Evolutionary conservation across 108 stramenopile genomes (phyloP), one percentile per base, ranked within the genome.

Genomic region (Pseudonitzschia multistriata): DNA sequence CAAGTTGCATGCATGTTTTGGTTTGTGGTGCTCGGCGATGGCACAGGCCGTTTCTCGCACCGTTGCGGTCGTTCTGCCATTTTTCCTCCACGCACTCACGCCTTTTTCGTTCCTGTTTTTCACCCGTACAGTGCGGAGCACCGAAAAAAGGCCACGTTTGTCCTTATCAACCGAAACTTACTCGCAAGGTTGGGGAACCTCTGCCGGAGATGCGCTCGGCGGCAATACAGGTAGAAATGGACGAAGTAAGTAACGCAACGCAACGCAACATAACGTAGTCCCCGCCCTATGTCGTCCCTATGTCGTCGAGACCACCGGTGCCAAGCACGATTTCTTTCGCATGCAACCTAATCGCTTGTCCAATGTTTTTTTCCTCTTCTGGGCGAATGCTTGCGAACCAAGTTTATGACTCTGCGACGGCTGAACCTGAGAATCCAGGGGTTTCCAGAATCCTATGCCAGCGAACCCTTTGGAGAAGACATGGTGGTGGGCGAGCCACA

Each of bases 141-240:
- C 95, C 95, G 28, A 96, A 96, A 63, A 93, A 93, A 64, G 95
- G 95, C 15, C 95, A 96, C 79, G 79, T 93, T 28, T 96, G 95
- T 83, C 95, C 95, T 6, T 96, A 96, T 73, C 92, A 96, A 70
- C 92, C 95, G 8, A 90, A 90, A 62, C 68, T 96, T 53, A 90
- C 90, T 49, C 79, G 90, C 31, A 79, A 81, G 55, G 77, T 91
- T n/a, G 89, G 87, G 31, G 91, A 91, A 30, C 88, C 89, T 15
- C 72, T 81, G 17, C 94, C 94, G 10, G 89, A 90, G 53, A 90
- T 87, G 85, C 86, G 87, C 67, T 83, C 82, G 71, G 90, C 89
- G 35, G 88, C 87, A 25, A 87, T 90, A 42, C 93, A 94, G 68
- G 93, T 94, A 21, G 93, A 94, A 70, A 90, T 91, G 88, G 93